Evolutionary conservation across 139 green algal species (phyloP).

Genomic region (Chlamydomonas applanata): DNA sequence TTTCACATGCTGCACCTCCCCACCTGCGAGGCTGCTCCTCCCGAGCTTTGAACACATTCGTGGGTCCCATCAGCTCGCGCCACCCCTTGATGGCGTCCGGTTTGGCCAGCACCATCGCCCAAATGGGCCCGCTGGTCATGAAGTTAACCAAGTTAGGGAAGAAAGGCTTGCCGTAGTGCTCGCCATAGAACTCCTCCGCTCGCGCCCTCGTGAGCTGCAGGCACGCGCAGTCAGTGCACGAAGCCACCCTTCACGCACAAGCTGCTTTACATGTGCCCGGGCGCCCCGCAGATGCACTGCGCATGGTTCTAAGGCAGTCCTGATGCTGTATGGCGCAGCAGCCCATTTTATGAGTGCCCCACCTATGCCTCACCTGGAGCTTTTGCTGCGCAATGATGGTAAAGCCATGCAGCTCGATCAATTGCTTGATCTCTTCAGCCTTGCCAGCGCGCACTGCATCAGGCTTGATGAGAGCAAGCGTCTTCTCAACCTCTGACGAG

Average conservation of each 20-base stretch:
- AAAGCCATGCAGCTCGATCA: constrained; percentile 71
- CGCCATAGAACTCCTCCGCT: constrained; percentile 81
- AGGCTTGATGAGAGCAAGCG: constrained; percentile 75
- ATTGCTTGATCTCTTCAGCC: constrained; percentile 69
- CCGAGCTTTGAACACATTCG: constrained; percentile 61
- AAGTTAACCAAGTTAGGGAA: constrained; percentile 68
- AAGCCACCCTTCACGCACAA: background rate
- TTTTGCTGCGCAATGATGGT: constrained; percentile 61
- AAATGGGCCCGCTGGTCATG: constrained; percentile 78
- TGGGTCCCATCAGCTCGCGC: constrained; percentile 77
- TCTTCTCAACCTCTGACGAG: constrained; percentile 38
- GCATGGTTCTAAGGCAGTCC: background rate
- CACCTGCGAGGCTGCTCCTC: constrained; percentile 54
- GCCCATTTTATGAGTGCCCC: background rate
- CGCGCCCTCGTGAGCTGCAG: constrained; percentile 51
- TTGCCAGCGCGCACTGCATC: constrained; percentile 60
- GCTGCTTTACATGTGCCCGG: background rate
- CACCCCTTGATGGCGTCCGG: constrained; percentile 63
- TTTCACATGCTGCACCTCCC: background rate
- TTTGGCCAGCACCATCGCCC: constrained; percentile 68
- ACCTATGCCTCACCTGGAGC: constrained; percentile 49
- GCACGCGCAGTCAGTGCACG: background rate
- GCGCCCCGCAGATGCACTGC: background rate
- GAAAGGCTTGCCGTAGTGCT: constrained; percentile 79
- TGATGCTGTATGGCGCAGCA: background rate